A percentile compares a stretch with the other conserved stretches of the same genome.
These are phyloP conservation scores for Ophidiomyces ophidiicola DNA, from an alignment of 2,329 filamentous ascomycete species.

Conservation along the genomic window DNA sequence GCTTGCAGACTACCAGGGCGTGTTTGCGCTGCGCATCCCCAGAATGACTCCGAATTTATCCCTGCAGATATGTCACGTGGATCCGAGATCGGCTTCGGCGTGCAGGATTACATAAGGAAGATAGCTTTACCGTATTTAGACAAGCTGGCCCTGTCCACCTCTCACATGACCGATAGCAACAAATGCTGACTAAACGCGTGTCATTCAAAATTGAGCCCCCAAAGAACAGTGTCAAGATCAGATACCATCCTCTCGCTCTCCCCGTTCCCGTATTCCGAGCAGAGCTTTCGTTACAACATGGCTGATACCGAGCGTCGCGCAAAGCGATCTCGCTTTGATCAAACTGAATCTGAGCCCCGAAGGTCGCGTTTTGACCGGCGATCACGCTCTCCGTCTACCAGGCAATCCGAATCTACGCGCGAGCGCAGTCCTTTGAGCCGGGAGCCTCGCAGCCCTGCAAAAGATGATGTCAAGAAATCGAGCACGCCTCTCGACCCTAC, in stretches of 20 bases:
- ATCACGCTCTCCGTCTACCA: conserved; percentile 65
- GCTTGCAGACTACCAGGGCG: no score
- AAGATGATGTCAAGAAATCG: conserved; percentile 24
- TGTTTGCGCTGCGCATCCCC: no score
- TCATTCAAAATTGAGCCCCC: no score
- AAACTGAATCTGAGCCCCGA: conserved; percentile 68
- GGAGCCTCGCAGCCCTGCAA: conserved; percentile 38
- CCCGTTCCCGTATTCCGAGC: background rate
- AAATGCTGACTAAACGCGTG: no score
- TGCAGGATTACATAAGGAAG: background rate
- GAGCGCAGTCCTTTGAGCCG: conserved; percentile 67
- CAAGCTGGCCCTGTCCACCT: conserved; percentile 10
- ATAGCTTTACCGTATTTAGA: conserved; percentile 10
- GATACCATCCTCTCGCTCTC: background rate
- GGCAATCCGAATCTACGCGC: conserved; percentile 56
- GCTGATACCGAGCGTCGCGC: conserved; percentile 61
- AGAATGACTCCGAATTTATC: no score
- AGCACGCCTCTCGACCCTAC: conserved; percentile 54
- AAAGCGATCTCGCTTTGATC: conserved; percentile 90
- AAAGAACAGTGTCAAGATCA: background rate
- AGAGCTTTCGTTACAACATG: conserved; percentile 43
- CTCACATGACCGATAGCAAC: no score
- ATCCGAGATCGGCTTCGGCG: conserved; percentile 11
- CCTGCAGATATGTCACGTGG: conserved; percentile 13
- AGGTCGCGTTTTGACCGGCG: conserved; percentile 79